Base-by-base conservation (phyloP, 805 yeast genomes). In the Teunomyces stri region DNA sequence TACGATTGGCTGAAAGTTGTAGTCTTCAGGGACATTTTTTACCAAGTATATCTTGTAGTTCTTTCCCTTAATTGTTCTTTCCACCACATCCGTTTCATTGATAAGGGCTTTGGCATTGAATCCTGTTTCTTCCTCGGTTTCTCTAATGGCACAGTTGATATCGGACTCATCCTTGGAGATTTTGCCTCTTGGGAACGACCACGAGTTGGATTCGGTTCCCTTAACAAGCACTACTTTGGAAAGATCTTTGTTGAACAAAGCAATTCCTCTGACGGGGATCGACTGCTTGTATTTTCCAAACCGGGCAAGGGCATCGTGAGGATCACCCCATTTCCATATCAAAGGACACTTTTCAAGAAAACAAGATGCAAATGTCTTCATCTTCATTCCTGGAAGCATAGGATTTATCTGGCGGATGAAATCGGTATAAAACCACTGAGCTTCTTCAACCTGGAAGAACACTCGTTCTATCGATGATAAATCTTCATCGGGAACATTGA, bases 151-250 rank as follows among this genome's bases (percentile, higher is more conserved):
- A 70, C 99, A 95, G 45, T 80, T 83, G 5, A 82, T 76, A 65
- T 94, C 99, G 12, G 82, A 72, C 70, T 94, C 99, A 60, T 85
- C 95, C 62, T 94, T 91, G 33, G 95, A 88, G 48, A 94, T 94
- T 66, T 94, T 94, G 5, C 99, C 99, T 64, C 96, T 76, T 5
- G 99, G 99, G 60, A 94, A 94, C 6, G 96, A 87, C 98, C 98
- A 94, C 1, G 86, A 69, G 28, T 71, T 68, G 10, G 90, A 79
- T 52, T 88, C 95, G 43, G 84, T 82, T 3, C 97, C 97, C 60
- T 88, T 84, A 4, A 94, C 96, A 53, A 94, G 69, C 25, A 95
- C 61, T 9, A 89, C 72, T 60, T 87, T 89, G 47, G 82, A 79
- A 70, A 89, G 64, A 29, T 76, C 78, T 45, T 78, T 72, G 61